Base-by-base conservation (phyloP, 345 rosid species). In the Rhodamnia rubescens region DNA sequence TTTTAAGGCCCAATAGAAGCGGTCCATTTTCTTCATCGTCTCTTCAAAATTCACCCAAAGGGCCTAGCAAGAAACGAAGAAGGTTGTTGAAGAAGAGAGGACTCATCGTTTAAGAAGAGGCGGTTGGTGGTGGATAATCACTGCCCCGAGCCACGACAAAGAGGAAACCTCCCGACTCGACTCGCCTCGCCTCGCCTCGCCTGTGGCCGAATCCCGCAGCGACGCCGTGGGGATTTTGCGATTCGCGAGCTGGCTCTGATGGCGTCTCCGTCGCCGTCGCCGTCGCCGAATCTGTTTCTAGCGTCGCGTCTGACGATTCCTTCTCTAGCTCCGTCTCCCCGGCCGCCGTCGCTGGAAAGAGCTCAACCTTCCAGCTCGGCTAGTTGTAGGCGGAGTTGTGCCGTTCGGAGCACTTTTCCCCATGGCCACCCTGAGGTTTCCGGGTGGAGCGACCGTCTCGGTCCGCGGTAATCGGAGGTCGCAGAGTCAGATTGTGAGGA, bases 401-500 rank as follows among this genome's bases (percentile, higher is more conserved):
- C 11, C 84, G 15, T 74, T 18, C 49, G 42, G 26, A 51, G 81
- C 47, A 12, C 86, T 64, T 64, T 64, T 51, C 15, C 44, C 55
- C 29, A 4, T 20, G 42, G 61, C 42, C 26, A 42, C 54, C 40
- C 36, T 56, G 32, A 16, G 59, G 26, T 82, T 74, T 3, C 20
- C 81, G 20, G 5, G 53, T 16, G 16, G 57, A 56, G 80, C 83
- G 78, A 10, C 55, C 51, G 21, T 32, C 18, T 81, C 54, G 61
- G 27, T 26, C 18, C 12, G 42, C 47, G 57, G 50, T 29, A 47
- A 75, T 18, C 40, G 81, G 58, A n/a, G 85, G 86, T 81, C 74
- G 29, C 54, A 54, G 61, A 47, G 49, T 47, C 87, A 88, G 69
- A 85, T 88, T 52, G 91, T 91, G 84, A 53, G 90, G 88, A 88